Percentiles rank a stretch among this genome's conserved stretches.
phyloP scores from a whole-genome alignment of 1,139 yeast species.

The Wickerhamiella pararugosa region DNA sequence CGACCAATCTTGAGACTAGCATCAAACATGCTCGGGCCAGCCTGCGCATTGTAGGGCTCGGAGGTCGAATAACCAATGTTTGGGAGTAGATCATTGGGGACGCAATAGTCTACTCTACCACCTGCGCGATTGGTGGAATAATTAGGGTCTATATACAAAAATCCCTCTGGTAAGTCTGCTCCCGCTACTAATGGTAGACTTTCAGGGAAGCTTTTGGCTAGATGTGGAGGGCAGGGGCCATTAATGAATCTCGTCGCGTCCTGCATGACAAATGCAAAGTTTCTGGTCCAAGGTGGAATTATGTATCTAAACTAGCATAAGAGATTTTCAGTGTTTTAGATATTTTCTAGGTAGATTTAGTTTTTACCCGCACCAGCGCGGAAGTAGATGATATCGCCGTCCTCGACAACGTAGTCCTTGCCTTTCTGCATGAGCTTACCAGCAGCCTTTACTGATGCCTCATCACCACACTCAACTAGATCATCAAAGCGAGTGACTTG shows the following conservation, averaged over 20 bases:
- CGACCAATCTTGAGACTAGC: conserved; percentile 31
- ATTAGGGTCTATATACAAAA: no score
- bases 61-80: conserved; percentile 57
- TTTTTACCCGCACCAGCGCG: conserved; percentile 95
- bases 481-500: conserved; percentile 80
- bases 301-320: no score
- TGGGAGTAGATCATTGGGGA: conserved; percentile 48
- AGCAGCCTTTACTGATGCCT: conserved; percentile 71
- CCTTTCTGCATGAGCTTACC: conserved; percentile 93
- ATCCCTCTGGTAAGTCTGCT: no score
- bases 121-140: no score
- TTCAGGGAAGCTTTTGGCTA: no score
- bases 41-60: conserved; percentile 53
- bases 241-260: no score
- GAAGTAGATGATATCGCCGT: conserved; percentile 83
- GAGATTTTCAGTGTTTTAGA: no score
- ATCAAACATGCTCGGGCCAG: conserved; percentile 59
- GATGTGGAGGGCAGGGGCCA: no score
- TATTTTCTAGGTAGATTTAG: conserved; percentile 18
- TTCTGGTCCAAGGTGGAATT: no score
- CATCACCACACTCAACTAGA: conserved; percentile 60
- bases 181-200: no score
- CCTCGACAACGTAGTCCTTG: conserved; percentile 88
- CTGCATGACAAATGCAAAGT: no score
- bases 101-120: conserved; percentile 13